Evolutionary conservation across 2,329 filamentous ascomycete species (phyloP), one percentile per base, ranked within the genome.

Genomic region (Aspergillus terreus): DNA sequence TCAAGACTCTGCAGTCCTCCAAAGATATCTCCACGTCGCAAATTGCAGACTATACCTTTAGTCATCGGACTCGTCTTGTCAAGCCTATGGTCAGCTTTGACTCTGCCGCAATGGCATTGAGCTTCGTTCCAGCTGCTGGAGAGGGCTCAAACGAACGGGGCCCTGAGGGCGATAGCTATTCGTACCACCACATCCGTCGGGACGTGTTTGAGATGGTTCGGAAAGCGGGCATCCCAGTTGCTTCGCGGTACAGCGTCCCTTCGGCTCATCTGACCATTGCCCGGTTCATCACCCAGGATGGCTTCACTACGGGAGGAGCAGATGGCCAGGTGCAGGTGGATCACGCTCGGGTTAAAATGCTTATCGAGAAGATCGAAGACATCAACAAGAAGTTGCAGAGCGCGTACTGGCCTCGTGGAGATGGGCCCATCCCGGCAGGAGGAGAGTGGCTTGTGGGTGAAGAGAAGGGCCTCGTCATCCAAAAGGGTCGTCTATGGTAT

Each of bases 381-480:
- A 80, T 95, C 59, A 96, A 96, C 68, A 66, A 64, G 3, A 91
- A 86, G 85, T 72, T 96, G 15, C 76, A 86, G 63, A 70, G 68
- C 4, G 81, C 88, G 60, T 86, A 86, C 45, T 94, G 90, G 88
- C 82, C 83, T 6, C 73, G 69, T 14, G 61, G 64, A 6, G 69
- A 69, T 7, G 60, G 67, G n/a, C 73, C 41, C 14, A 72, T 76
- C 49, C 72, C 68, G 33, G 67, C 69, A 1, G 78, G 77, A 3
- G 85, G 86, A 0, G 87, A 92, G 66, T 96, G 92, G 90, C 75
- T 87, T 27, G 84, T 96, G 14, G 92, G 92, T 0, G 82, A 94
- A 60, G 90, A 92, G 67, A 86, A 78, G 61, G 90, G 90, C 0
- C 71, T 96, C 43, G 87, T 92, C 61, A 84, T 82, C 54, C 81